Conservation (phyloP, 2,329 filamentous ascomycete species). For the Oidium heveae region DNA sequence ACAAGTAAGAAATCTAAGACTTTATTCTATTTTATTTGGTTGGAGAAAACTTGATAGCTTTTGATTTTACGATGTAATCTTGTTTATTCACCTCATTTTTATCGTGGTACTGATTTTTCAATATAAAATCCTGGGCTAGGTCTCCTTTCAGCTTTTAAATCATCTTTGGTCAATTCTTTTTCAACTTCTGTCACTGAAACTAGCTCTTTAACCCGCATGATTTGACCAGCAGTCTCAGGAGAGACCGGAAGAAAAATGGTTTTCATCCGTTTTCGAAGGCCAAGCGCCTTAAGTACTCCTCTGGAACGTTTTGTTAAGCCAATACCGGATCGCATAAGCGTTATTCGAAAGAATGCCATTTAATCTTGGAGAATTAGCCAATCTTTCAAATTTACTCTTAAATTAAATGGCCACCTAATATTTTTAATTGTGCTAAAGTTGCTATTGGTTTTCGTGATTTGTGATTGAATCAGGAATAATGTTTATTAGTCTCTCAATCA, state of each 20-base stretch:
- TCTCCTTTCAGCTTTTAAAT: slow-evolving; percentile 34
- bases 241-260: slow-evolving; percentile 50
- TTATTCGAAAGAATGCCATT: slow-evolving; percentile 48
- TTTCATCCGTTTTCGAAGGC: slow-evolving; percentile 43
- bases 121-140: slow-evolving; percentile 45
- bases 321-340: slow-evolving; percentile 45
- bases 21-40: too few species aligned
- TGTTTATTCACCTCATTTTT: neutral
- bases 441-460: too few species aligned
- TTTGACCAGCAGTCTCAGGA: slow-evolving; percentile 41
- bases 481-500: too few species aligned
- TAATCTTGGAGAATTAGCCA: neutral
- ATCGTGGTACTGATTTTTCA: slow-evolving; percentile 20
- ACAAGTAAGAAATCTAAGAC: too few species aligned
- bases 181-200: slow-evolving; percentile 45
- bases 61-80: too few species aligned
- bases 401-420: too few species aligned
- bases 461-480: too few species aligned
- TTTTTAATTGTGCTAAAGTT: too few species aligned
- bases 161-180: slow-evolving; percentile 26
- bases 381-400: too few species aligned
- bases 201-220: slow-evolving; percentile 53
- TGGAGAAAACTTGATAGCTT: too few species aligned
- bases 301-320: slow-evolving; percentile 38
- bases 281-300: slow-evolving; percentile 44